Evolutionary conservation across 1,139 yeast genomes (phyloP).

Genomic region (Debaryomyces robertsiae): DNA sequence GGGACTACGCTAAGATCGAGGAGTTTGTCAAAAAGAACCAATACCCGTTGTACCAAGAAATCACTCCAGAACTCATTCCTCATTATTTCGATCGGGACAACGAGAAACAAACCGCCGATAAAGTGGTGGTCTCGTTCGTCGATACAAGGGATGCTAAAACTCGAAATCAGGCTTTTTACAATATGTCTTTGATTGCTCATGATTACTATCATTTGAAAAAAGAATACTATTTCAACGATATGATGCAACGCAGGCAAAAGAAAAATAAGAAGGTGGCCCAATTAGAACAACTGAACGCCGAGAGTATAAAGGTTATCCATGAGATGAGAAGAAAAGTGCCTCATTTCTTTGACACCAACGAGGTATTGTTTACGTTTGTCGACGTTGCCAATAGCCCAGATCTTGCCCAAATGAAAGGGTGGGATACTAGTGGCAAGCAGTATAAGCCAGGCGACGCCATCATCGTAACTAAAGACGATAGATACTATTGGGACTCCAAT

Average conservation of each 20-base stretch:
- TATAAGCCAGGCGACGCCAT: slow-evolving; percentile 49
- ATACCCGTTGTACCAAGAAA: slow-evolving; percentile 54
- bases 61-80: slow-evolving; percentile 43
- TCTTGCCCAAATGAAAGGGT: slow-evolving; percentile 38
- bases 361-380: slow-evolving; percentile 51
- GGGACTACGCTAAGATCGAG: slow-evolving; percentile 50
- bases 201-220: slow-evolving; percentile 52
- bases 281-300: slow-evolving; percentile 47
- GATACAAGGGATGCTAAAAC: slow-evolving; percentile 44
- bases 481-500: slow-evolving; percentile 37
- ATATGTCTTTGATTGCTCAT: slow-evolving; percentile 53
- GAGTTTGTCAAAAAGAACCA: slow-evolving; percentile 50
- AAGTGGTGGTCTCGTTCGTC: slow-evolving; percentile 56
- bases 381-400: slow-evolving; percentile 46
- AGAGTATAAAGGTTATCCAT: slow-evolving; percentile 40
- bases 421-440: slow-evolving; percentile 39
- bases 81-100: slow-evolving; percentile 31
- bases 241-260: slow-evolving; percentile 38
- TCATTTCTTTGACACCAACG: slow-evolving; percentile 45
- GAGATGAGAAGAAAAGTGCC: slow-evolving; percentile 54
- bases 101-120: slow-evolving; percentile 28
- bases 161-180: slow-evolving; percentile 41
- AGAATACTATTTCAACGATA: slow-evolving; percentile 43
- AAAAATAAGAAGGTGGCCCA: slow-evolving; percentile 47
- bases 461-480: slow-evolving; percentile 34